Evolutionary conservation across 352 stramenopile species (phyloP).

Genomic region (Plasmopara muralis): DNA sequence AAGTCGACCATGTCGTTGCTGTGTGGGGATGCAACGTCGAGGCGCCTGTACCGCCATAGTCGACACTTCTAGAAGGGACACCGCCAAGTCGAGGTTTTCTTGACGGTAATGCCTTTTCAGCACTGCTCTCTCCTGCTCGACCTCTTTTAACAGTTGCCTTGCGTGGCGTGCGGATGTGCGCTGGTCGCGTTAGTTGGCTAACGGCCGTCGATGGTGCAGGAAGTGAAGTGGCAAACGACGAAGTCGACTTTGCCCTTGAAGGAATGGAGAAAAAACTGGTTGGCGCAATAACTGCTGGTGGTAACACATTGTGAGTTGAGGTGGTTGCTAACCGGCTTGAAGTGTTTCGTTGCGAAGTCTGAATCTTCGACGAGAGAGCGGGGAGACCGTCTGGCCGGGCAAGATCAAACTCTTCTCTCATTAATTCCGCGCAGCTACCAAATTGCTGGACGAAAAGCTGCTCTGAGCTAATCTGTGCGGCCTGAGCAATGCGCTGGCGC

Average conservation of each 20-base stretch:
- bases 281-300: slow-evolving; percentile 1
- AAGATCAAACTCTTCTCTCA: slow-evolving; percentile 37
- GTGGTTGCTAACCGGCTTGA: not conserved
- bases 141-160: slow-evolving; percentile 51
- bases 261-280: slow-evolving; percentile 20
- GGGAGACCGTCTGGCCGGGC: slow-evolving; percentile 13
- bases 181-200: slow-evolving; percentile 40
- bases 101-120: slow-evolving; percentile 38
- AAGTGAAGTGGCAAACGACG: slow-evolving; percentile 24
- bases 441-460: slow-evolving; percentile 69
- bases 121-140: slow-evolving; percentile 41
- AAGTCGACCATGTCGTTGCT: slow-evolving; percentile 1
- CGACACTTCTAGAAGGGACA: slow-evolving; percentile 13
- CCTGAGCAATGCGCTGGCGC: slow-evolving; percentile 43
- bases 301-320: not conserved
- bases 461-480: slow-evolving; percentile 36
- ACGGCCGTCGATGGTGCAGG: slow-evolving; percentile 22
- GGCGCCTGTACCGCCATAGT: slow-evolving; percentile 12
- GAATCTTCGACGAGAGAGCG: slow-evolving; percentile 1
- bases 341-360: slow-evolving; percentile 6
- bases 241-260: not conserved
- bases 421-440: slow-evolving; percentile 40
- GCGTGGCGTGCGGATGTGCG: slow-evolving; percentile 43
- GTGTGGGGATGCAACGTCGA: slow-evolving; percentile 8
- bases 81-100: slow-evolving; percentile 50